Conservation (phyloP, 495 filamentous ascomycete species). For the Letharia lupina region DNA sequence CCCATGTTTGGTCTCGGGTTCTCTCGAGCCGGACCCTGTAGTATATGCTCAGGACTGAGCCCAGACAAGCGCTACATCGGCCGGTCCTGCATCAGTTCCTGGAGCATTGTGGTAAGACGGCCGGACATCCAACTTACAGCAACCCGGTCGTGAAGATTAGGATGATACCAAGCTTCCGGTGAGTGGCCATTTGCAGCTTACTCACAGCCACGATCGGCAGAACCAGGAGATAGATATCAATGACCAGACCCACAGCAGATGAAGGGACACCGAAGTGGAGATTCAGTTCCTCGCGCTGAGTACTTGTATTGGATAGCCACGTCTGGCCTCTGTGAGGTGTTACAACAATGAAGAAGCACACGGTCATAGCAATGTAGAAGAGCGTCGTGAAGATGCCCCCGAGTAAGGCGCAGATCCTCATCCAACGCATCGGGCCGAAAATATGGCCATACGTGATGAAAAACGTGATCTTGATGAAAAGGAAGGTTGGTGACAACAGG, state of each 20-base stretch:
- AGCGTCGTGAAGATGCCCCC: slow-evolving; percentile 4
- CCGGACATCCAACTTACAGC: neutral
- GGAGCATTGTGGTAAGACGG: too few species aligned
- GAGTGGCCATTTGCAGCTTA: slow-evolving; percentile 13
- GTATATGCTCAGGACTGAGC: slow-evolving; percentile 12
- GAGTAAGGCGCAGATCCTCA: slow-evolving; percentile 14
- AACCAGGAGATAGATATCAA: slow-evolving; percentile 17
- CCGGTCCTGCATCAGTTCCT: neutral
- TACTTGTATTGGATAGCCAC: neutral
- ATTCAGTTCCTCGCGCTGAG: neutral
- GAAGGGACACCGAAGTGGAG: neutral
- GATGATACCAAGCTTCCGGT: slow-evolving; percentile 16
- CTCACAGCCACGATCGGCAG: slow-evolving; percentile 15
- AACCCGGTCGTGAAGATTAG: slow-evolving; percentile 19
- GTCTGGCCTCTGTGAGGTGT: slow-evolving; percentile 5
- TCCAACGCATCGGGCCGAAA: slow-evolving; percentile 19
- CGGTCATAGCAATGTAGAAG: slow-evolving; percentile 8
- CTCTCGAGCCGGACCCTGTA: neutral
- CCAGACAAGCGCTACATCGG: slow-evolving; percentile 5
- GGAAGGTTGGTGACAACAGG: neutral
- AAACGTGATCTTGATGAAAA: slow-evolving; percentile 18
- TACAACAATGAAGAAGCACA: neutral
- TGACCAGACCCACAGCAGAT: slow-evolving; percentile 4
- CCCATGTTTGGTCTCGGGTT: slow-evolving; percentile 3
- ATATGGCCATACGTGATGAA: slow-evolving; percentile 22